A percentile compares a stretch with the other conserved stretches of the same genome.
Conservation (phyloP, 1,284 basidiomycete genomes). For the Austroboletus novae-zelandiae region DNA sequence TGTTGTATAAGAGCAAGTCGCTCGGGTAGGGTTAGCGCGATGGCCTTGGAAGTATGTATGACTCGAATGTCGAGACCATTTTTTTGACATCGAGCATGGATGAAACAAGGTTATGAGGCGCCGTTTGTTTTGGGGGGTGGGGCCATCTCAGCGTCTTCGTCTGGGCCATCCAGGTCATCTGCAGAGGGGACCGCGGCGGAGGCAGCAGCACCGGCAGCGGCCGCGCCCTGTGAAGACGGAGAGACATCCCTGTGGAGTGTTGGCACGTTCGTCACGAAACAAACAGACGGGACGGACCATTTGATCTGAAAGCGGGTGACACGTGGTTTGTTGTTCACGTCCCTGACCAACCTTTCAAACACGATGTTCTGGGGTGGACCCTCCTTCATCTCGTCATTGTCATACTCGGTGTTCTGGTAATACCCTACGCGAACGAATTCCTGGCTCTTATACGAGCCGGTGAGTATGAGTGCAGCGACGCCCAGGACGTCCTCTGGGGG, state of each 20-base stretch:
- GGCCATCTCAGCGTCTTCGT: conserved; percentile 19
- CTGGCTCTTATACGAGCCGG: conserved; percentile 88
- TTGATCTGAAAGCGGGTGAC: conserved; percentile 92
- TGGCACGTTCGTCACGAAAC: background rate
- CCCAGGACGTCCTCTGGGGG: conserved; percentile 84
- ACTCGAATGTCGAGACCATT: too few relatives aligned
- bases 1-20: conserved; percentile 67
- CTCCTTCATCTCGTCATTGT: conserved; percentile 86
- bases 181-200: conserved; percentile 81
- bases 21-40: conserved; percentile 17
- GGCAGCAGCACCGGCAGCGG: conserved; percentile 64
- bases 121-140: conserved; percentile 28
- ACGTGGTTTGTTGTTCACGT: conserved; percentile 89
- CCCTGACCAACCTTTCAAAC: conserved; percentile 81
- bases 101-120: conserved; percentile 13
- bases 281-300: conserved; percentile 52
- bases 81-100: background rate
- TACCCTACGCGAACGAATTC: conserved; percentile 99
- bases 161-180: conserved; percentile 55
- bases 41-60: background rate
- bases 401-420: conserved; percentile 99
- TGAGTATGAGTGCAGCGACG: conserved; percentile 88
- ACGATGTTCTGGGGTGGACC: conserved; percentile 66
- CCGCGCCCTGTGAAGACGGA: conserved; percentile 48
- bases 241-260: conserved; percentile 59